Evolutionary conservation across 192 early-diverging fungal genomes (phyloP), one percentile per base, ranked within the genome.

Genomic region (Mortierella hygrophila): DNA sequence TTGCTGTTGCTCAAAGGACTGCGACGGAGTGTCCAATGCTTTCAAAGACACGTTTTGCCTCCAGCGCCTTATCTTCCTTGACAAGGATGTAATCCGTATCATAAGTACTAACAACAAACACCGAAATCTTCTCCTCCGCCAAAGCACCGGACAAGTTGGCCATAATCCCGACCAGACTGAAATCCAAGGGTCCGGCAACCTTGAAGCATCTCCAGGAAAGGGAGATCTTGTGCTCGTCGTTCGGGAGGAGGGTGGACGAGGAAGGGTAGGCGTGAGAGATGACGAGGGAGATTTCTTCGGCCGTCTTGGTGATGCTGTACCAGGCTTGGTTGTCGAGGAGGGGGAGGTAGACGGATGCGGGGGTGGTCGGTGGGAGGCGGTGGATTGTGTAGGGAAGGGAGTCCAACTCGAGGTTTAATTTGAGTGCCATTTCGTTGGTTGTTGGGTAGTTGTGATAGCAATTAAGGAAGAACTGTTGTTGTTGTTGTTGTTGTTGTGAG

Each of bases 21-120:
- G 74, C 26, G 13, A 86, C 84, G 7, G 79, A 78, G n/a, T 86
- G 84, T n/a, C 84, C 84, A 78, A 76, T 81, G 10, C 41, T 29
- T 26, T 86, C 79, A 72, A 79, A 86, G 16, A 81, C 76, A 32
- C 69, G 54, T 72, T 81, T 86, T 21, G 84, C 84, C 1, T 76
- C 79, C 49, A 78, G 20, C 0, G 79, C 79, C 21, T 72, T 77
- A 60, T 92, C 91, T 46, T 92, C 77, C 65, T 94, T 95, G 57
- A 95, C 92, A 44, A 94, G 72, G 6, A 96, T 87, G 81, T 94
- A 96, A 76, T 96, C 95, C 9, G 95, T 96, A 72, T 96, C 93
- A 72, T 88, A 96, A 1, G 94, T 95, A 44, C 92, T 92, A 3
- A 95, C 90, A 9, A 90, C 92, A 90, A 95, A 95, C 10, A 96